These are phyloP conservation scores for Pseudopyricularia cyperi DNA, from an alignment of 2,329 filamentous ascomycete genomes.

Conservation along the genomic window DNA sequence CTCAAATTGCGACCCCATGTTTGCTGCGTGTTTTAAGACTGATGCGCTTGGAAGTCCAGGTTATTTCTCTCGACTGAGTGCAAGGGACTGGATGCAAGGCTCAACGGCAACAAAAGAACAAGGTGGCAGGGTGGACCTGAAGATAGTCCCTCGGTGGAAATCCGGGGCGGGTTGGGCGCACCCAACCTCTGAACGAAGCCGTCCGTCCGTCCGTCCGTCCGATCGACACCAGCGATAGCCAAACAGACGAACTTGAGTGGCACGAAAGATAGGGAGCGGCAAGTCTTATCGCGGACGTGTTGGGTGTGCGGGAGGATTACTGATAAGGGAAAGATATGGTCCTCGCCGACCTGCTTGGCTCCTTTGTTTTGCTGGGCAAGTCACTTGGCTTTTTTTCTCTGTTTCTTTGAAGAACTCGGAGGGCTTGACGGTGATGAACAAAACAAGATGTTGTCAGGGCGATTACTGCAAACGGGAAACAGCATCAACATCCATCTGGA, in stretches of 20 bases:
- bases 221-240: neutral
- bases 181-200: neutral
- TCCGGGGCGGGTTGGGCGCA: neutral
- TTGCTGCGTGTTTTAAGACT: neutral
- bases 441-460: neutral
- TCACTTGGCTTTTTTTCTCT: neutral
- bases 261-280: neutral
- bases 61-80: neutral
- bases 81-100: too few relatives aligned
- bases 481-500: too few relatives aligned
- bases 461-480: neutral
- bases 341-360: neutral
- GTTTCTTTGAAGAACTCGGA: neutral
- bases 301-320: neutral
- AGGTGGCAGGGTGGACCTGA: neutral
- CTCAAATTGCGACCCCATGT: slow-evolving; percentile 11
- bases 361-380: neutral
- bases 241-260: neutral
- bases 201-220: neutral
- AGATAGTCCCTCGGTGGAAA: neutral
- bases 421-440: neutral
- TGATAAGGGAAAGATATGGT: neutral
- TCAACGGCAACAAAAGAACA: neutral
- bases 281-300: neutral
- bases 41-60: neutral